Conservation (phyloP, 1,284 basidiomycete genomes). For the Naganishia cerealis region DNA sequence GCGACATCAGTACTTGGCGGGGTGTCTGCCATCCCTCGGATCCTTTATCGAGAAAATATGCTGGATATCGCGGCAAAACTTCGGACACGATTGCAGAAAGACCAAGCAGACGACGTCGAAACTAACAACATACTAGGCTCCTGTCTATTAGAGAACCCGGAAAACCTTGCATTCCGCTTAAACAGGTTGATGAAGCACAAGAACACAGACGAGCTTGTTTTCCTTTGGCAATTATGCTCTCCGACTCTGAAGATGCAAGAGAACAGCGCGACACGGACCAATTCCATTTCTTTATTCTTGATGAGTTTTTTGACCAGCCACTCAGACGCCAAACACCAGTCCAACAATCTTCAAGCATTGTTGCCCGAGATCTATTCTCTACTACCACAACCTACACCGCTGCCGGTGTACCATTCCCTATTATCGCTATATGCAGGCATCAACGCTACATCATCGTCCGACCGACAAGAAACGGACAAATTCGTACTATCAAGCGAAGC, state of each 20-base stretch:
- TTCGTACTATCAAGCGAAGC: conserved; percentile 4
- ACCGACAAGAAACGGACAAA: conserved; percentile 1
- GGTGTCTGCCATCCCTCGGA: conserved; percentile 7
- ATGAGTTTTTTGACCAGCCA: neutral
- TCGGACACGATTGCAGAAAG: neutral
- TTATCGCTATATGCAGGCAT: conserved; percentile 22
- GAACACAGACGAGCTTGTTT: neutral
- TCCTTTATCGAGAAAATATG: conserved; percentile 3
- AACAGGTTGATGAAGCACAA: neutral
- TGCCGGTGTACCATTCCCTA: conserved; percentile 34
- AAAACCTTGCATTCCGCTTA: conserved; percentile 8
- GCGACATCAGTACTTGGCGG: neutral
- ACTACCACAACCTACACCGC: conserved; percentile 35
- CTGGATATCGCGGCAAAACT: conserved; percentile 1
- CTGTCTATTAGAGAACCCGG: neutral
- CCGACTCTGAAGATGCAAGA: neutral
- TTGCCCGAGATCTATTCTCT: conserved; percentile 24
- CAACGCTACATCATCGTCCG: neutral
- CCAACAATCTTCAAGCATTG: neutral
- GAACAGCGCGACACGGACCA: neutral
- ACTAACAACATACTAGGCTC: conserved; percentile 1
- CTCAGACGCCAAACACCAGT: neutral
- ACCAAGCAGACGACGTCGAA: neutral
- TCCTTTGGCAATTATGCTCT: conserved; percentile 8
- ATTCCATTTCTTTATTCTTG: conserved; percentile 11